Evolutionary conservation across 768 basidiomycete genomes (phyloP).

Genomic region (Suillus luteus): DNA sequence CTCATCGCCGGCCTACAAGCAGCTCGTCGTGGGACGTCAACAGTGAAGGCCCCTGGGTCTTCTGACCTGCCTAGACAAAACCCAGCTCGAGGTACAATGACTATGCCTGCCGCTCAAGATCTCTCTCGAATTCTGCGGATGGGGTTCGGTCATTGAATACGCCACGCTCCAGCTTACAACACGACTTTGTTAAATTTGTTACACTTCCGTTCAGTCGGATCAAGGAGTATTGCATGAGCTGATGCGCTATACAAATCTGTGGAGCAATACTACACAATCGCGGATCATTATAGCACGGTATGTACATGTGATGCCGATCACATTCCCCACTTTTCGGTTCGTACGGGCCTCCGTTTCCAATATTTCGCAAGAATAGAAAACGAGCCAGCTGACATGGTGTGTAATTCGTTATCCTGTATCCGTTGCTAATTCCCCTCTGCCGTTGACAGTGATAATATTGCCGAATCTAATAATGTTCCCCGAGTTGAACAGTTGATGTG

Average conservation of each 20-base stretch:
- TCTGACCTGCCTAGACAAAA: neutral
- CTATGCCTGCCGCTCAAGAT: neutral
- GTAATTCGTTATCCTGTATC: neutral
- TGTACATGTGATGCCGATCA: neutral
- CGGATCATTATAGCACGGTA: slow-evolving; percentile 1
- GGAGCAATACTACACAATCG: slow-evolving; percentile 8
- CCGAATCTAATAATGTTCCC: neutral
- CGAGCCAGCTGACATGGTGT: slow-evolving; percentile 7
- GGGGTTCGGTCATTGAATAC: neutral
- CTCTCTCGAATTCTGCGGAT: neutral
- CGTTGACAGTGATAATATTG: neutral
- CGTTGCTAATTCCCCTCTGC: neutral
- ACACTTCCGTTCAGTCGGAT: neutral
- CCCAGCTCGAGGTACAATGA: neutral
- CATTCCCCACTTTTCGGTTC: slow-evolving; percentile 4
- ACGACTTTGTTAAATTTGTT: neutral
- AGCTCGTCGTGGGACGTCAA: neutral
- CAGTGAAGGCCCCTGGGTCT: neutral
- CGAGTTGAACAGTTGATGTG: neutral
- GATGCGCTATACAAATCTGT: neutral
- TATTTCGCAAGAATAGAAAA: neutral
- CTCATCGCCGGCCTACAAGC: neutral
- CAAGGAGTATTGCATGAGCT: neutral
- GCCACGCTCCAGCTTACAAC: neutral
- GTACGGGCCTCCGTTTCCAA: slow-evolving; percentile 13